These are phyloP conservation scores for Henningerozyma blattae DNA, from an alignment of 805 yeast genomes.

Conservation along the genomic window DNA sequence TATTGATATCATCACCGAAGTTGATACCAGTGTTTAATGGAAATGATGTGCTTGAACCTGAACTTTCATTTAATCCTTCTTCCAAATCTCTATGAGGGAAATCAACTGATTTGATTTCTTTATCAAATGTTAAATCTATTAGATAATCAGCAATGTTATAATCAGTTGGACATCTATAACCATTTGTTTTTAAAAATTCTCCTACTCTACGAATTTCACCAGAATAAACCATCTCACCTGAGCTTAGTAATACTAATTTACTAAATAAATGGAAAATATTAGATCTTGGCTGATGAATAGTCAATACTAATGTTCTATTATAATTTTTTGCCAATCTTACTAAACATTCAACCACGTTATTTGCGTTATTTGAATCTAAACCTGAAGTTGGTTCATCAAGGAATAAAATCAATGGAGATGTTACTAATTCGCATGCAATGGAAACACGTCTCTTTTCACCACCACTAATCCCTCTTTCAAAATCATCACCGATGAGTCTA, in stretches of 20 bases:
- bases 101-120: background rate
- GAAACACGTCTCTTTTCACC: constrained; percentile 85
- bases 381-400: constrained; percentile 95
- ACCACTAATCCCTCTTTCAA: constrained; percentile 76
- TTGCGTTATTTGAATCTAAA: constrained; percentile 85
- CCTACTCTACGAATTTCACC: constrained; percentile 71
- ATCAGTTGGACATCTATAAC: constrained; percentile 76
- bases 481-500: constrained; percentile 77
- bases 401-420: constrained; percentile 73
- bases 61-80: constrained; percentile 5
- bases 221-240: constrained; percentile 77
- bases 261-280: constrained; percentile 90
- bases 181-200: constrained; percentile 62
- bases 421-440: constrained; percentile 85
- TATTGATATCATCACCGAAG: background rate
- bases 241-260: constrained; percentile 64
- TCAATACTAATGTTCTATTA: constrained; percentile 79
- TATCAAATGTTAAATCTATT: constrained; percentile 77
- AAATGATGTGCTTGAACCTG: background rate
- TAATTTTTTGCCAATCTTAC: constrained; percentile 69
- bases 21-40: background rate
- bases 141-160: constrained; percentile 90
- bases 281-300: constrained; percentile 95
- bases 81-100: background rate
- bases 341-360: constrained; percentile 76